phyloP scores from a whole-genome alignment of 2,329 filamentous ascomycete species.

The Podosphaera fusca region DNA sequence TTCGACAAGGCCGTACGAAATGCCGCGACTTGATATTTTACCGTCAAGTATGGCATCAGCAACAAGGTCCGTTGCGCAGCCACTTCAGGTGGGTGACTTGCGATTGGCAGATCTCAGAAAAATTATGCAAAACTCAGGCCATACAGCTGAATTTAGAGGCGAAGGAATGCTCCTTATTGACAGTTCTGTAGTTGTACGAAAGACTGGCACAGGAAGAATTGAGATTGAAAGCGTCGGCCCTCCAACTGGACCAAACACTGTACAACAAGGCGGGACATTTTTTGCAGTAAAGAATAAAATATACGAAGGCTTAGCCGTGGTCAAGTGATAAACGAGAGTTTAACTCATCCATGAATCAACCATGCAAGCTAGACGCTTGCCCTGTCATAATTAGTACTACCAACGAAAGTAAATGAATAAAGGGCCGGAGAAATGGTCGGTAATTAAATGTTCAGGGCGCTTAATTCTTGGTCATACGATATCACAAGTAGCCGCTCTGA shows the following conservation, averaged over 20 bases:
- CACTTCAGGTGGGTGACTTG: conserved; percentile 84
- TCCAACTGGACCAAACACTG: conserved; percentile 18
- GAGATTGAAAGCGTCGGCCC: conserved; percentile 62
- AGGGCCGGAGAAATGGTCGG: not conserved
- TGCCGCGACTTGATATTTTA: conserved; percentile 22
- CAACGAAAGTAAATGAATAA: not conserved
- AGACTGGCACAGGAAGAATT: conserved; percentile 66
- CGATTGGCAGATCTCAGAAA: conserved; percentile 70
- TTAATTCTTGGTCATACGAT: not conserved
- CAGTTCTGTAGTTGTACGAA: conserved; percentile 66
- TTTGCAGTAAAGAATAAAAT: conserved; percentile 76
- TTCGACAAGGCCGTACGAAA: conserved; percentile 6
- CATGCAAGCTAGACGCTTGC: conserved; percentile 1
- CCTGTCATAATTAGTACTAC: not conserved
- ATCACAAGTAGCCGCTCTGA: not conserved
- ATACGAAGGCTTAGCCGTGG: conserved; percentile 81
- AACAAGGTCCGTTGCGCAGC: conserved; percentile 55
- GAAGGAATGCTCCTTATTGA: conserved; percentile 84
- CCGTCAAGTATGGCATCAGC: conserved; percentile 41
- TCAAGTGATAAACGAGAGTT: conserved; percentile 18
- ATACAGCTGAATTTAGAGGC: conserved; percentile 77
- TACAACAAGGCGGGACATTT: conserved; percentile 41
- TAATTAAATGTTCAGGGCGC: not conserved
- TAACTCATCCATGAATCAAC: not conserved
- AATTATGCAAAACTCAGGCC: conserved; percentile 59